phyloP scores from a whole-genome alignment of 352 stramenopile species.

The Phytopythium boreale region DNA sequence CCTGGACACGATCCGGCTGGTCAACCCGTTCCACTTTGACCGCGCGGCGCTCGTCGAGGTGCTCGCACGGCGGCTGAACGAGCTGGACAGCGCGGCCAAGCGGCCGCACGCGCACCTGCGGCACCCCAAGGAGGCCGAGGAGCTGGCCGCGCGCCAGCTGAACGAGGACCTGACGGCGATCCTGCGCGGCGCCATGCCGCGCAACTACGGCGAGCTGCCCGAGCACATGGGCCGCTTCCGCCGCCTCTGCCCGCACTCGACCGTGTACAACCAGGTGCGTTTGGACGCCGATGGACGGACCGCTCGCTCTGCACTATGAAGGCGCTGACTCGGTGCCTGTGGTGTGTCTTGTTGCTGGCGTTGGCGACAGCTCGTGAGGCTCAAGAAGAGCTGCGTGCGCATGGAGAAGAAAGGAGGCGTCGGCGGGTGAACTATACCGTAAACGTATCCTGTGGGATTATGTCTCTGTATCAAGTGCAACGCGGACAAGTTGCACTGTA shows the following conservation, averaged over 20 bases:
- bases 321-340: not conserved
- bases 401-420: not conserved
- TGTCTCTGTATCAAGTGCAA: constrained; percentile 2
- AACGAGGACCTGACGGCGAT: constrained; percentile 78
- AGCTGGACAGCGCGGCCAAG: constrained; percentile 50
- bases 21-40: constrained; percentile 84
- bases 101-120: constrained; percentile 52
- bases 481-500: not conserved
- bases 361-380: constrained; percentile 40
- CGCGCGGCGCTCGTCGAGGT: constrained; percentile 63
- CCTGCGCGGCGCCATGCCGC: constrained; percentile 43
- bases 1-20: constrained; percentile 81
- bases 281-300: too few relatives aligned
- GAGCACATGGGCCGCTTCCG: constrained; percentile 57
- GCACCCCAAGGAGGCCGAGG: constrained; percentile 52
- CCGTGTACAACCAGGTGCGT: constrained; percentile 64
- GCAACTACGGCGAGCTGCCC: constrained; percentile 63
- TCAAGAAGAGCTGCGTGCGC: constrained; percentile 57
- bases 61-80: constrained; percentile 54
- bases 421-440: not conserved
- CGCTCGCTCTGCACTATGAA: too few relatives aligned
- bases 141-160: constrained; percentile 37
- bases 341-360: not conserved
- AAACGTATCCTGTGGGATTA: not conserved
- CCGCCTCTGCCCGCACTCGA: constrained; percentile 57